Evolutionary conservation across 768 basidiomycete species (phyloP), one percentile per base, ranked within the genome.

Genomic region (Saitozyma sp.): DNA sequence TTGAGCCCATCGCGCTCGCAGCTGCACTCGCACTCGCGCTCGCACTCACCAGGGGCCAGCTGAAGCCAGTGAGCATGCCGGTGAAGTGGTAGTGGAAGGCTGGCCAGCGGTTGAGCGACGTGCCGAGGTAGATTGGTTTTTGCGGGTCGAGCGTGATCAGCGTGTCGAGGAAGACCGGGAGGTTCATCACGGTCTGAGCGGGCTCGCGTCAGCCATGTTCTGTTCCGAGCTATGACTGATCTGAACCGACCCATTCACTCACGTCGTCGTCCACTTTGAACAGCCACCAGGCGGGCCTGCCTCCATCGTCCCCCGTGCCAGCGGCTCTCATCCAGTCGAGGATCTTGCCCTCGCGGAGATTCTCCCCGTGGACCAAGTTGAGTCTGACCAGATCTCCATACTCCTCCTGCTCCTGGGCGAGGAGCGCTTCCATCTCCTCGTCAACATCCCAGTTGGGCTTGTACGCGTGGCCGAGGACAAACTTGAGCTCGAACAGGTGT

Each of bases 211-310:
- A 59, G 59, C 54, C 20, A 6, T 13, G 13, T n/a, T 9, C 43
- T 42, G 13, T 29, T 29, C 29, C 29, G 29, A 29, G 29, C 29
- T 50, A 9, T 29, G 46, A 19, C 40, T 14, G 4, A 17, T 17
- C 20, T n/a, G 19, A 54, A 19, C 20, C 10, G 42, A 9, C 17
- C 14, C 9, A 3, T 41, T n/a, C 7, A 70, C 68, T 64, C 65
- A 67, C 68, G 60, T 70, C 68, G 45, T 70, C 68, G 54, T 70
- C 68, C 52, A 70, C 58, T 54, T 70, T 70, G 65, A 70, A 66
- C 3, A 70, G 54, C n/a, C 54, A 70, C 65, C 54, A 67, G 6
- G 58, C 59, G 19, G 58, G 49, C 29, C 68, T 50, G 9, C 65
- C 62, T 8, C 65, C 65, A 57, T 70, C 68, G 13, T 60, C 45